A percentile compares a stretch with the other conserved stretches of the same genome.
phyloP scores from a whole-genome alignment of 768 basidiomycete species.

The Mrakia frigida region DNA sequence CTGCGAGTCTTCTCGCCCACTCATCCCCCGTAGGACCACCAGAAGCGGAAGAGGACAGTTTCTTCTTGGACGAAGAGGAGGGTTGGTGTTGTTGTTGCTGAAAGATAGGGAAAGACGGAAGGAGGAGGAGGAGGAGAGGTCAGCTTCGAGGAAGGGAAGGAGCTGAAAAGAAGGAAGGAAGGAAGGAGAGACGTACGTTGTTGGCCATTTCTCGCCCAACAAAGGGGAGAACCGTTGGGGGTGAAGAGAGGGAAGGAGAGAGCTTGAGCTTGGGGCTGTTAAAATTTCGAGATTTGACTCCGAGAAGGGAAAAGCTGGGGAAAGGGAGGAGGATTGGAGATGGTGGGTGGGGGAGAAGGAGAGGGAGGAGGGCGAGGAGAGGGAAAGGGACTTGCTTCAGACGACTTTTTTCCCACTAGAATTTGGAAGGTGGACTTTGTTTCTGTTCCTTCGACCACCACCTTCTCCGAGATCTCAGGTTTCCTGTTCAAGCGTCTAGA shows the following conservation, averaged over 20 bases:
- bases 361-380: not conserved
- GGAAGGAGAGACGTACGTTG: not conserved
- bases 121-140: not conserved
- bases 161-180: no score
- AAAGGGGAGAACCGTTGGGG: not conserved
- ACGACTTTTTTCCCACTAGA: no score
- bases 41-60: no score
- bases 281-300: not conserved
- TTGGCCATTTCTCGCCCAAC: not conserved
- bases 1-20: constrained; percentile 16
- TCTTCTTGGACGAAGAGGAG: not conserved
- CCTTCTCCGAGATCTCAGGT: no score
- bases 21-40: not conserved
- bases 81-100: not conserved
- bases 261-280: not conserved
- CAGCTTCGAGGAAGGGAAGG: not conserved
- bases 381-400: no score
- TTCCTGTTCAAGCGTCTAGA: no score
- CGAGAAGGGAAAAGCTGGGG: not conserved
- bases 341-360: not conserved
- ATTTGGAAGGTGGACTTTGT: no score
- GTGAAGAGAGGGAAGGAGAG: not conserved
- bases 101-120: not conserved
- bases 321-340: not conserved
- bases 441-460: no score